Base-by-base conservation (phyloP, 805 yeast species). In the Isabelozyma pseudorhagii region DNA sequence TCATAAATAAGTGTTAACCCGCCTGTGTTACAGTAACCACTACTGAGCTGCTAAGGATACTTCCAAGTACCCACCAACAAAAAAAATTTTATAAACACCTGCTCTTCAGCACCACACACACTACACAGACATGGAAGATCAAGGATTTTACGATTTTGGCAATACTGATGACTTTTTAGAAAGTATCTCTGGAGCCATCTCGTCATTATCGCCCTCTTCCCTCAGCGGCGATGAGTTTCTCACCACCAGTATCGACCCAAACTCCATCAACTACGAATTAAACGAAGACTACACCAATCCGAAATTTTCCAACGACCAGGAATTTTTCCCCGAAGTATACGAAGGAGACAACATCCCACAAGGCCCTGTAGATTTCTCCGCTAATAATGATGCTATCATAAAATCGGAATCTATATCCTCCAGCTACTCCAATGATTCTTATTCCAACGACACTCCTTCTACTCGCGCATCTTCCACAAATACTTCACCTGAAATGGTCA, bases 151-250 rank as follows among this genome's bases (percentile, higher is more conserved):
- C 46, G 60, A 60, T 47, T 68, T 69, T 50, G 68, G 62, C 17
- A 56, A 62, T 38, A 57, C 72, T 13, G 71, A 68, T 47, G 57
- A 46, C 46, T 68, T 69, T 45, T 55, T 69, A 44, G 62, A 61
- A 45, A 55, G 56, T 38, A 59, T 69, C 13, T 58, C 66, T n/a
- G 69, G 66, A 8, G 52, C 63, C 14, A 47, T 58, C 14, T 54
- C 50, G n/a, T 47, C 54, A 34, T 50, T 62, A 25, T 57, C 62
- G 39, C 65, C 62, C 15, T 48, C 56, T 18, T 57, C 62, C 17
- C 43, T 54, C 27, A 51, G 56, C 27, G 62, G 56, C 9, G 62
- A 59, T 41, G 64, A 59, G 36, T 41, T n/a, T 8, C 11, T 14
- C 17, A 21, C 39, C 39, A 28, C 38, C 15, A 14, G n/a, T 28